phyloP scores from a whole-genome alignment of 2,329 filamentous ascomycete genomes.

The Talaromyces albobiverticillius region DNA sequence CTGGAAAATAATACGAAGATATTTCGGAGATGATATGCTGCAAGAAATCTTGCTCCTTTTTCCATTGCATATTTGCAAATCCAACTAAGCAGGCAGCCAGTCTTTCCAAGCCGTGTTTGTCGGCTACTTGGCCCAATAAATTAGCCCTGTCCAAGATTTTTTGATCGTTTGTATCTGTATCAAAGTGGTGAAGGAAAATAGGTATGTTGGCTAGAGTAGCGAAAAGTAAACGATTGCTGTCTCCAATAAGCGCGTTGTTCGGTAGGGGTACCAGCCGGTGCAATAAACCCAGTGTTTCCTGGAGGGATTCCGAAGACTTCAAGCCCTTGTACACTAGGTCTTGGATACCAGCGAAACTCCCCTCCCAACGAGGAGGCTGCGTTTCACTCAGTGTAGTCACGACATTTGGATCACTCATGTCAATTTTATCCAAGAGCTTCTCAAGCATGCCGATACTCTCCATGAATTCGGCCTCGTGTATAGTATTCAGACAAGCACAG shows the following conservation, averaged over 20 bases:
- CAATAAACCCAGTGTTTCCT: conserved; percentile 72
- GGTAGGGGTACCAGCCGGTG: conserved; percentile 77
- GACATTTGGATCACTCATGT: conserved; percentile 69
- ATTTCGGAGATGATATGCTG: conserved; percentile 70
- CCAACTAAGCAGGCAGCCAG: conserved; percentile 68
- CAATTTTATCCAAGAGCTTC: conserved; percentile 77
- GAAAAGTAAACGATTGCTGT: conserved; percentile 78
- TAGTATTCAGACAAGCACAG: conserved; percentile 92
- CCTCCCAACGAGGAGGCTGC: conserved; percentile 84
- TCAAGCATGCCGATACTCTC: conserved; percentile 91
- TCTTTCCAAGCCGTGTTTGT: conserved; percentile 65
- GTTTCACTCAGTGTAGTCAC: conserved; percentile 71
- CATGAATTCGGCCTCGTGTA: conserved; percentile 91
- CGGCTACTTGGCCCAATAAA: conserved; percentile 68
- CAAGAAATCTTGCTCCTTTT: conserved; percentile 72
- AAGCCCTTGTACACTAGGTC: conserved; percentile 86
- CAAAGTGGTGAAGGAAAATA: conserved; percentile 75
- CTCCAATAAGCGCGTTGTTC: conserved; percentile 75
- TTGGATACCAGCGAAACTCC: conserved; percentile 80
- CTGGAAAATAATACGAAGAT: conserved; percentile 73
- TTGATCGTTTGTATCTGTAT: conserved; percentile 58
- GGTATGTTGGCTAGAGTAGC: conserved; percentile 89
- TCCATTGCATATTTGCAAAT: conserved; percentile 66
- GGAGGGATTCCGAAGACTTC: conserved; percentile 78
- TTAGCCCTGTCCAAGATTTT: conserved; percentile 63